Conservation (phyloP, 768 basidiomycete genomes). For the Cyclocybe cylindracea region DNA sequence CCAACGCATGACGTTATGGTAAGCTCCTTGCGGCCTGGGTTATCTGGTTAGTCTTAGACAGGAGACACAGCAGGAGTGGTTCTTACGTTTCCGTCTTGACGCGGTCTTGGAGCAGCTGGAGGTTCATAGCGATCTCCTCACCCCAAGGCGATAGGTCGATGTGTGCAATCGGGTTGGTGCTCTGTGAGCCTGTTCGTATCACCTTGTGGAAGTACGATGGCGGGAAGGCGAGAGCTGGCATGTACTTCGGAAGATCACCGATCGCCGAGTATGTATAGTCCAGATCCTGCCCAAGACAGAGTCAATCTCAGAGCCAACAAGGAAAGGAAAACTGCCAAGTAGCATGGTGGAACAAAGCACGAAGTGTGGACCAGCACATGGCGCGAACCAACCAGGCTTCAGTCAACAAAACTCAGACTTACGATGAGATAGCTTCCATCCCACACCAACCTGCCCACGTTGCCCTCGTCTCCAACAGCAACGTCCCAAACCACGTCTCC, state of each 20-base stretch:
- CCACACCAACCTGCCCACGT: slow-evolving; percentile 83
- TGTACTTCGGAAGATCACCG: slow-evolving; percentile 79
- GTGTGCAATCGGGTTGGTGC: slow-evolving; percentile 64
- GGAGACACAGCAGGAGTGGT: background rate
- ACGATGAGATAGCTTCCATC: slow-evolving; percentile 89
- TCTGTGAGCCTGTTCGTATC: slow-evolving; percentile 59
- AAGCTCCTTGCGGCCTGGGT: slow-evolving; percentile 73
- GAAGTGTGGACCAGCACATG: slow-evolving; percentile 1
- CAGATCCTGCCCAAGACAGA: slow-evolving; percentile 57
- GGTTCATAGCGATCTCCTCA: slow-evolving; percentile 68
- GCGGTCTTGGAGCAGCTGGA: slow-evolving; percentile 78
- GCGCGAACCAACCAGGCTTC: background rate
- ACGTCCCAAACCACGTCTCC: slow-evolving; percentile 90
- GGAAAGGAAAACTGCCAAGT: background rate
- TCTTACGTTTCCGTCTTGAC: slow-evolving; percentile 81
- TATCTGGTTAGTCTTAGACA: slow-evolving; percentile 7
- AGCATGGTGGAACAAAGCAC: background rate
- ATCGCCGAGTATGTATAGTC: slow-evolving; percentile 78
- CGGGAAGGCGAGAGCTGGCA: slow-evolving; percentile 78
- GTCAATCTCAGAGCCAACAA: slow-evolving; percentile 8
- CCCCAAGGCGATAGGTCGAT: slow-evolving; percentile 81
- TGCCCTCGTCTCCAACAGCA: slow-evolving; percentile 84
- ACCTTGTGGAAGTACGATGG: slow-evolving; percentile 91
- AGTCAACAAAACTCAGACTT: slow-evolving; percentile 32
- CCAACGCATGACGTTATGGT: slow-evolving; percentile 86